Base-by-base conservation (phyloP, 1,284 basidiomycete species). In the Cryptococcus sp. region DNA sequence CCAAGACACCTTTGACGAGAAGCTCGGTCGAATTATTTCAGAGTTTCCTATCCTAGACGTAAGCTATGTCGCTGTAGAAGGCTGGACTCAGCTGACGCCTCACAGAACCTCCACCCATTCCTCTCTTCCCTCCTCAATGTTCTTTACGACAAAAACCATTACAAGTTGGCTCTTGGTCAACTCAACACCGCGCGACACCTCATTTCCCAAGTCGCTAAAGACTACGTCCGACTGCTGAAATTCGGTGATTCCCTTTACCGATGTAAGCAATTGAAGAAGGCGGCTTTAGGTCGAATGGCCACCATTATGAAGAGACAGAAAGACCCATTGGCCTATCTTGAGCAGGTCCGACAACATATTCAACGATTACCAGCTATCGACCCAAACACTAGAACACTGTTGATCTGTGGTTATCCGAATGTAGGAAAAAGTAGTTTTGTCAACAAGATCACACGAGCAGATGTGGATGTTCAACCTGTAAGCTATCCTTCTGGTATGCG, bases 21-120 rank as follows among this genome's bases (percentile, higher is more conserved):
- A 98, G 77, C 84, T 99, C 37, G 87, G 88, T 57, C 88, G 87
- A 37, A 99, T 99, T 71, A 80, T 99, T 65, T 84, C 84, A 47
- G 95, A 98, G 75, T 99, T 99, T 78, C 95, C 95, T 15, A 87
- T 98, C 76, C 87, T 98, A 56, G 94, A 98, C 78, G 91, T 93
- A 68, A 66, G 77, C 70, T 34, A 36, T 55, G 52, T 14, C 31
- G 35, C 38, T 13, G 50, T 5, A 15, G 10, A 34, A 10, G 51
- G 7, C 13, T 6, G 51, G n/a, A 54, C 15, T 32, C 11, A 35
- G 43, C 10, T 48, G 15, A 33, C 43, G 6, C 36, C 31, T 15
- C n/a, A 53, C 42, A 94, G 89, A 93, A 97, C 72, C 81, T 97
- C 6, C 93, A 97, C 75, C 93, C 93, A 3, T 97, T 97, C 81